A percentile compares a stretch with the other conserved stretches of the same genome.
These are phyloP conservation scores for Wickerhamiella alocasiicola DNA, from an alignment of 805 yeast species.

Conservation along the genomic window DNA sequence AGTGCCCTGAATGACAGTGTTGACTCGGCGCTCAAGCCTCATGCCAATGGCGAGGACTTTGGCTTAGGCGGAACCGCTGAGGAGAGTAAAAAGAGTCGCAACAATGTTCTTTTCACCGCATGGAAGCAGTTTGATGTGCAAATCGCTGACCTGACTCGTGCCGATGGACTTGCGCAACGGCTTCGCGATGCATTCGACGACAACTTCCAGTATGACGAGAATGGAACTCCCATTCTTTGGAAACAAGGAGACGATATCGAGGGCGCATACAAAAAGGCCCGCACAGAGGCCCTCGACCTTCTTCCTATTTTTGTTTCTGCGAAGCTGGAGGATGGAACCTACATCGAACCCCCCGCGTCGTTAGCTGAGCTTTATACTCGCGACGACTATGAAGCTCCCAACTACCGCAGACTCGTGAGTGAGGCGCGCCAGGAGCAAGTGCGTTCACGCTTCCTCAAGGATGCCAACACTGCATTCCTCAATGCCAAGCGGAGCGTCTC, in stretches of 20 bases:
- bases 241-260: conserved; percentile 64
- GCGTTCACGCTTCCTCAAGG: conserved; percentile 49
- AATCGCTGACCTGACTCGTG: conserved; percentile 49
- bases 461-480: conserved; percentile 64
- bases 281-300: conserved; percentile 40
- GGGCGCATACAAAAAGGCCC: conserved; percentile 46
- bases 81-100: conserved; percentile 32
- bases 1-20: conserved; percentile 32
- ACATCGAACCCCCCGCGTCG: conserved; percentile 27
- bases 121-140: conserved; percentile 55
- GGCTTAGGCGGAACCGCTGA: conserved; percentile 44
- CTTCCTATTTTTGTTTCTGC: conserved; percentile 53
- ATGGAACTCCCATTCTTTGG: conserved; percentile 76
- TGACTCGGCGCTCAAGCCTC: conserved; percentile 26
- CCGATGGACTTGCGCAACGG: conserved; percentile 51
- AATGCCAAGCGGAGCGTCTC: conserved; percentile 84
- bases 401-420: conserved; percentile 37
- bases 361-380: conserved; percentile 25
- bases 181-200: conserved; percentile 75
- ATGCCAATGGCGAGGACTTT: conserved; percentile 37
- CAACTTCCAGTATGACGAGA: conserved; percentile 66
- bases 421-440: conserved; percentile 47
- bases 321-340: conserved; percentile 31
- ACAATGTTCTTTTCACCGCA: conserved; percentile 38
- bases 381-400: conserved; percentile 44